phyloP scores from a whole-genome alignment of 495 filamentous ascomycete species.

The Immersiella caudata region DNA sequence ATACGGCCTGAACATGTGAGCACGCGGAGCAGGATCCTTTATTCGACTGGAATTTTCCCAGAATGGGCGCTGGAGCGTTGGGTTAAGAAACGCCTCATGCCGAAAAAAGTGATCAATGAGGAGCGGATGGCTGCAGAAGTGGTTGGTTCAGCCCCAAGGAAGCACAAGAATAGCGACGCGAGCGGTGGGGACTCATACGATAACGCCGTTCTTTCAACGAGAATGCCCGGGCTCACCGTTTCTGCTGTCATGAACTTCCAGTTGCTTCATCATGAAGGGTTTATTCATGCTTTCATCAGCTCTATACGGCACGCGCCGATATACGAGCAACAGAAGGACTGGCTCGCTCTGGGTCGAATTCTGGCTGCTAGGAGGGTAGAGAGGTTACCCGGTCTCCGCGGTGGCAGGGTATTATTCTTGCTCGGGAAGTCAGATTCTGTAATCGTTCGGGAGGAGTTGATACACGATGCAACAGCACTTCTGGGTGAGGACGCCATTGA shows the following conservation, averaged over 20 bases:
- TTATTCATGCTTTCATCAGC: slow-evolving; percentile 57
- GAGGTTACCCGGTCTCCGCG: slow-evolving; percentile 41
- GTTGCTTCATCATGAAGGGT: slow-evolving; percentile 57
- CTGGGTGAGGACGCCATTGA: slow-evolving; percentile 52
- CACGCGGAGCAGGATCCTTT: slow-evolving; percentile 45
- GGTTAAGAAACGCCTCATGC: slow-evolving; percentile 58
- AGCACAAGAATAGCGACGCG: slow-evolving; percentile 36
- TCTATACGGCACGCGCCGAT: slow-evolving; percentile 58
- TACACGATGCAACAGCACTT: slow-evolving; percentile 48
- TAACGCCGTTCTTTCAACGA: slow-evolving; percentile 45
- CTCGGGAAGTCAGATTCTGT: slow-evolving; percentile 59
- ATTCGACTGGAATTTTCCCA: slow-evolving; percentile 51
- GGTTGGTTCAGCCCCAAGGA: slow-evolving; percentile 23
- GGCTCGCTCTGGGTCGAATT: slow-evolving; percentile 57
- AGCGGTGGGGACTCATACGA: slow-evolving; percentile 45
- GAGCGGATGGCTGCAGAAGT: slow-evolving; percentile 34
- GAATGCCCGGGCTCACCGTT: slow-evolving; percentile 43
- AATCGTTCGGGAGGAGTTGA: slow-evolving; percentile 54
- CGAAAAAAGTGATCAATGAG: slow-evolving; percentile 28
- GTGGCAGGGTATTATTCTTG: slow-evolving; percentile 55
- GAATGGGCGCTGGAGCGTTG: slow-evolving; percentile 56
- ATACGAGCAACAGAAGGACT: slow-evolving; percentile 59
- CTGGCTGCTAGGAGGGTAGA: slow-evolving; percentile 47
- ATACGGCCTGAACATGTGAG: slow-evolving; percentile 47
- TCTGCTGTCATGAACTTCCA: slow-evolving; percentile 58